Percentiles rank a stretch among this genome's conserved stretches.
Conservation (phyloP, 306 rosid species). For the Inga leiocalycina region DNA sequence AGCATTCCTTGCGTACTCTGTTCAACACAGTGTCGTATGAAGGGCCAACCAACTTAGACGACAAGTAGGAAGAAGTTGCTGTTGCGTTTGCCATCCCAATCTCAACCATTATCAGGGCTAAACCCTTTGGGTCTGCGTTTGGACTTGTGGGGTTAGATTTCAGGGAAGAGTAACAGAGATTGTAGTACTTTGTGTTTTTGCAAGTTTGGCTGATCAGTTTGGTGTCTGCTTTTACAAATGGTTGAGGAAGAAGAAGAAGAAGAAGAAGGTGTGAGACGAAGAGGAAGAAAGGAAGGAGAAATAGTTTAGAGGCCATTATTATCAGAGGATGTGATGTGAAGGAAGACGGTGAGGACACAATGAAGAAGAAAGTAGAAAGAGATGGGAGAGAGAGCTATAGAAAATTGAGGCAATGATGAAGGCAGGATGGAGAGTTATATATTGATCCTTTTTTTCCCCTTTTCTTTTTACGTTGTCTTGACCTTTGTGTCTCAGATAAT, state of each 20-base stretch:
- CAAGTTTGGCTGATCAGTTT: conserved; percentile 72
- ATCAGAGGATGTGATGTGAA: conserved; percentile 9
- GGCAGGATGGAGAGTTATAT: conserved; percentile 28
- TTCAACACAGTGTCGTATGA: conserved; percentile 38
- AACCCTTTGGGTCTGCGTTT: conserved; percentile 67
- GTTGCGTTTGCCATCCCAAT: conserved; percentile 72
- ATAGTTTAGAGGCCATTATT: conserved; percentile 41
- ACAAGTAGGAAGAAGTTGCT: conserved; percentile 69
- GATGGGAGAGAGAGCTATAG: neutral
- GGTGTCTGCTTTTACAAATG: conserved; percentile 48
- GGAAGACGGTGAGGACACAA: neutral
- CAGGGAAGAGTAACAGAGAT: conserved; percentile 72
- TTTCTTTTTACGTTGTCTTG: conserved; percentile 28
- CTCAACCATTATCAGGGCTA: conserved; percentile 67
- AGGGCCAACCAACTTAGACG: conserved; percentile 52
- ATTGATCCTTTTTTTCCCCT: conserved; percentile 19
- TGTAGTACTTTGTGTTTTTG: conserved; percentile 68
- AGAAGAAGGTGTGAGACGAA: neutral
- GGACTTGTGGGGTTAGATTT: conserved; percentile 66
- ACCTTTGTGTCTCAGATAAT: conserved; percentile 7
- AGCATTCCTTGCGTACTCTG: conserved; percentile 71
- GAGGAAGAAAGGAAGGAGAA: neutral
- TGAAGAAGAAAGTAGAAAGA: neutral
- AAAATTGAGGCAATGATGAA: conserved; percentile 28
- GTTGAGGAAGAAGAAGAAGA: neutral